phyloP scores from a whole-genome alignment of 2,329 filamentous ascomycete genomes.

The Hysterium pulicare region DNA sequence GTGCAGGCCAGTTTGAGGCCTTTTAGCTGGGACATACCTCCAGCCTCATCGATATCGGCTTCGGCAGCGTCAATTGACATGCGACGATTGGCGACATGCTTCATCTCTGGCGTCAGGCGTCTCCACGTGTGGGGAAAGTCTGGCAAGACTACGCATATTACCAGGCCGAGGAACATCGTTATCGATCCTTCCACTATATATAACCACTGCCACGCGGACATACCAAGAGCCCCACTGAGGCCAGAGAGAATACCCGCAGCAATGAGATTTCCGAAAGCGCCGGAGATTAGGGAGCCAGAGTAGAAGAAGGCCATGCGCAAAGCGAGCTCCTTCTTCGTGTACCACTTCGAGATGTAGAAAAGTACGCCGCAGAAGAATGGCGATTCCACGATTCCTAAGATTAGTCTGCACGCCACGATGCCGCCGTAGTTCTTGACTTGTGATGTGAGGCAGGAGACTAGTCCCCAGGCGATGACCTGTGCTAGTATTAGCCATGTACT shows the following conservation, averaged over 20 bases:
- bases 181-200: slow-evolving; percentile 32
- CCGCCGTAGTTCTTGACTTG: background rate
- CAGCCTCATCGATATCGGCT: slow-evolving; percentile 44
- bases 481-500: too few relatives aligned
- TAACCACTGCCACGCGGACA: slow-evolving; percentile 29
- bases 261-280: slow-evolving; percentile 49
- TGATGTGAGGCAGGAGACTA: background rate
- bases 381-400: background rate
- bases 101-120: slow-evolving; percentile 38
- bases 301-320: slow-evolving; percentile 49
- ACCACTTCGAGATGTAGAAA: slow-evolving; percentile 46
- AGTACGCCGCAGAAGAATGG: background rate
- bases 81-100: slow-evolving; percentile 39
- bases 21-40: slow-evolving; percentile 45
- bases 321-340: slow-evolving; percentile 48
- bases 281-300: slow-evolving; percentile 46
- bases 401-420: background rate
- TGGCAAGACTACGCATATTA: slow-evolving; percentile 28
- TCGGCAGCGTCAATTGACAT: slow-evolving; percentile 44
- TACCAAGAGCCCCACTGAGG: slow-evolving; percentile 21
- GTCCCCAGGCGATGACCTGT: background rate
- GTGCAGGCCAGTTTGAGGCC: slow-evolving; percentile 49
- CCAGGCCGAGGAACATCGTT: slow-evolving; percentile 25
- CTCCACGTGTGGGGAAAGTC: slow-evolving; percentile 40
- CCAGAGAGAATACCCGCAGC: slow-evolving; percentile 48